Base-by-base conservation (phyloP, 768 basidiomycete genomes). In the Plicaturopsis crispa region DNA sequence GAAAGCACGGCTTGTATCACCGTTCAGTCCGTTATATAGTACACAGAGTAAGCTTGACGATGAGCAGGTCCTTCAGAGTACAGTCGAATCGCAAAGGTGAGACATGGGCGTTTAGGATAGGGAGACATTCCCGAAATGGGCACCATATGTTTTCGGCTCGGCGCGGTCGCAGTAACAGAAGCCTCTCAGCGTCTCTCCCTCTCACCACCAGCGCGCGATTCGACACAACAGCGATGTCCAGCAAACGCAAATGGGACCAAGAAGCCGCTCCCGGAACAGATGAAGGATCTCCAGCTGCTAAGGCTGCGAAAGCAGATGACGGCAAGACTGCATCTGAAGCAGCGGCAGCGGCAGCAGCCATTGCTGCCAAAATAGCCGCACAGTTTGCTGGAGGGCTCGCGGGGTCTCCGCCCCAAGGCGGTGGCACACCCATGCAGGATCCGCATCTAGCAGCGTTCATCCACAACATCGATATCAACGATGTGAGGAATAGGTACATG, bases 381-480 rank as follows among this genome's bases (percentile, higher is more conserved):
- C 85, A 89, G 52, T 85, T 89, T 39, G 72, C 72, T 30, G 65
- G 62, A 2, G 57, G 55, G 48, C 69, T 44, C 28, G 48, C 55
- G n/a, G n/a, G 43, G 66, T 52, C 38, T 68, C 49, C 56, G 60
- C 53, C 53, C 43, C 48, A 67, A 48, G 53, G 66, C 42, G 70
- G 69, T 13, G 50, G 61, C 35, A 14, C 10, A 14, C 10, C 8
- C 26, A 28, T 28, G 26, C 75, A 75, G 47, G 86, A 88, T 53
- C 67, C 69, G 2, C 77, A 84, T 35, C 85, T 88, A 48, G 86
- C 71, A 31, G 87, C 86, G 33, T 97, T 81, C 49, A 82, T 78
- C 10, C 75, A 87, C 47, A 89, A 96, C 53, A 93, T 97, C 40
- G 94, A 97, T 57, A 96, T 98, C 59, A 97, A 98, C 57, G 93